A percentile compares a stretch with the other conserved stretches of the same genome.
These are phyloP conservation scores for Neofusicoccum sp. DNA, from an alignment of 2,329 filamentous ascomycete genomes.

Conservation along the genomic window DNA sequence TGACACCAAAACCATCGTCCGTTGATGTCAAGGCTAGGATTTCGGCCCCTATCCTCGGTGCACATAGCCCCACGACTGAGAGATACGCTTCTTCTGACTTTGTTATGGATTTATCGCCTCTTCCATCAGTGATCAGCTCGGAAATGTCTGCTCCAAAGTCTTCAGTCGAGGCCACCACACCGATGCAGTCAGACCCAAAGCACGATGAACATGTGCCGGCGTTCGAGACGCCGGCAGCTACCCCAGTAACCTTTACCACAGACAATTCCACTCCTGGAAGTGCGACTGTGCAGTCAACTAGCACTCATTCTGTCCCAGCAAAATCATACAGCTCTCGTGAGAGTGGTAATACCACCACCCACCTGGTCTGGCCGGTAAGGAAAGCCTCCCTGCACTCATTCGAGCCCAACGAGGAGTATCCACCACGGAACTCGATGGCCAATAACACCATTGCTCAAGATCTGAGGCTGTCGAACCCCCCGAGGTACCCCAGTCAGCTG, in stretches of 20 bases:
- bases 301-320: conserved; percentile 5
- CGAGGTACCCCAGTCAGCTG: conserved; percentile 38
- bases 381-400: background rate
- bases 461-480: conserved; percentile 30
- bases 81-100: background rate
- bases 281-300: conserved; percentile 14
- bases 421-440: background rate
- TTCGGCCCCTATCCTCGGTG: conserved; percentile 2
- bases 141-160: background rate
- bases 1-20: conserved; percentile 2
- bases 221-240: conserved; percentile 8
- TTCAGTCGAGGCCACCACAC: background rate
- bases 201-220: background rate
- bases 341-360: conserved; percentile 34
- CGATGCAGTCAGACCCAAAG: background rate
- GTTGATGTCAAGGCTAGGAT: conserved; percentile 1
- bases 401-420: conserved; percentile 3
- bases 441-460: conserved; percentile 26
- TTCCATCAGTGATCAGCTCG: background rate
- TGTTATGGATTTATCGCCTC: background rate
- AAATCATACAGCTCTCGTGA: conserved; percentile 24
- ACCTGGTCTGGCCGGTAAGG: conserved; percentile 29
- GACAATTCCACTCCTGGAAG: conserved; percentile 13
- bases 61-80: background rate
- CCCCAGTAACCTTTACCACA: background rate